Conservation (phyloP, 768 basidiomycete species). For the Suillus sp. region DNA sequence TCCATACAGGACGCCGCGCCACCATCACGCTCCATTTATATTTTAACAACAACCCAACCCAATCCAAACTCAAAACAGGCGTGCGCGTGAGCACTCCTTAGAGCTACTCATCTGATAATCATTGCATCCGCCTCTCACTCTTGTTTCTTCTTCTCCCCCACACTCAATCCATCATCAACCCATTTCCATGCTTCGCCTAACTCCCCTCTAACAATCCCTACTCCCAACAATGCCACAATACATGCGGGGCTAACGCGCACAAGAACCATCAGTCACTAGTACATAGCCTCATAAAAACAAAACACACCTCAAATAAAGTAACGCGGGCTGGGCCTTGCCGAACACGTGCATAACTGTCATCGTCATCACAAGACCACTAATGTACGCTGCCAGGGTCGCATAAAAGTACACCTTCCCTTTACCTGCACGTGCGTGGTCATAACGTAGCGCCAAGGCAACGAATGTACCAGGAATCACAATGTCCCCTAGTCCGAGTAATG, state of each 20-base stretch:
- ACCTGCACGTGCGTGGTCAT: slow-evolving; percentile 57
- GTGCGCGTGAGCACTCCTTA: no score
- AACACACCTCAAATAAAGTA: slow-evolving; percentile 85
- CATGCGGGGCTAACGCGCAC: slow-evolving; percentile 63
- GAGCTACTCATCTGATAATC: neutral
- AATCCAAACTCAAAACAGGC: slow-evolving; percentile 2
- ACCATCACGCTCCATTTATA: slow-evolving; percentile 6
- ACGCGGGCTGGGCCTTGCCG: slow-evolving; percentile 81
- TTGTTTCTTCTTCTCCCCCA: slow-evolving; percentile 23
- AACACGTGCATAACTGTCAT: slow-evolving; percentile 86
- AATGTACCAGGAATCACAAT: slow-evolving; percentile 72
- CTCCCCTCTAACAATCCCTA: slow-evolving; percentile 67
- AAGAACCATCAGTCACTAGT: neutral
- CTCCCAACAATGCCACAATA: slow-evolving; percentile 65
- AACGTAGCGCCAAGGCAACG: slow-evolving; percentile 83
- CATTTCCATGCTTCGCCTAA: slow-evolving; percentile 69
- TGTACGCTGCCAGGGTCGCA: slow-evolving; percentile 69
- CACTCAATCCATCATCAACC: slow-evolving; percentile 50
- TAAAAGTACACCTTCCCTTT: slow-evolving; percentile 70
- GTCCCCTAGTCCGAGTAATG: slow-evolving; percentile 93
- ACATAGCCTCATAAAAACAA: neutral
- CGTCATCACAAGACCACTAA: slow-evolving; percentile 69
- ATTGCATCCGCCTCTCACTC: slow-evolving; percentile 17
- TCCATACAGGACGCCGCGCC: neutral
- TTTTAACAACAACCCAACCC: neutral